Evolutionary conservation across 441 rosid species (phyloP).

Genomic region (Raphanus hybrid): DNA sequence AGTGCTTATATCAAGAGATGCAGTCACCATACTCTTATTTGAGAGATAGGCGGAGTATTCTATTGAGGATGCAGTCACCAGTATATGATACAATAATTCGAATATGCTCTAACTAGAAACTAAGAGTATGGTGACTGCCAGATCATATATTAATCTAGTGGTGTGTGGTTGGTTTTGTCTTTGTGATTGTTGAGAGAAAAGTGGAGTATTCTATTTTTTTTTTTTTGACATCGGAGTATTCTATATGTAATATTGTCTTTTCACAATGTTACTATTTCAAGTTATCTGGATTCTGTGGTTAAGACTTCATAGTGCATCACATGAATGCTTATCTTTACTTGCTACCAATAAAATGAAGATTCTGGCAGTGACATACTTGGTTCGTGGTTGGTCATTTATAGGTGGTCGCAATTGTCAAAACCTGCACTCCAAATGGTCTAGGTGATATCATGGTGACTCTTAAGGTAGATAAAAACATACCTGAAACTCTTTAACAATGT

Average conservation of each 20-base stretch:
- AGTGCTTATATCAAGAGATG: constrained; percentile 1
- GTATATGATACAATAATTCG: too few relatives aligned
- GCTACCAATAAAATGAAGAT: constrained; percentile 5
- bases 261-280: neutral
- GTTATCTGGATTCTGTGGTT: constrained; percentile 14
- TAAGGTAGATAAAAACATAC: constrained; percentile 55
- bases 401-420: constrained; percentile 79
- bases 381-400: constrained; percentile 37
- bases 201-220: neutral
- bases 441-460: constrained; percentile 85
- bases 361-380: constrained; percentile 9
- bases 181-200: constrained; percentile 12
- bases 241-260: neutral
- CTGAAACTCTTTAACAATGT: constrained; percentile 12
- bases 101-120: too few relatives aligned
- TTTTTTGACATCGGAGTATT: too few relatives aligned
- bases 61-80: too few relatives aligned
- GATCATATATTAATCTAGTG: neutral
- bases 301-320: constrained; percentile 12
- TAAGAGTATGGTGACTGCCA: too few relatives aligned
- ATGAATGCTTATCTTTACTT: constrained; percentile 7
- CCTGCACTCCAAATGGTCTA: constrained; percentile 74
- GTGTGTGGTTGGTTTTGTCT: constrained; percentile 16
- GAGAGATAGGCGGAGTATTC: too few relatives aligned
- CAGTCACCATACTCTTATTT: neutral